These are phyloP conservation scores for Actinidia chinensis DNA, from an alignment of 179 eudicot genomes.

Conservation along the genomic window DNA sequence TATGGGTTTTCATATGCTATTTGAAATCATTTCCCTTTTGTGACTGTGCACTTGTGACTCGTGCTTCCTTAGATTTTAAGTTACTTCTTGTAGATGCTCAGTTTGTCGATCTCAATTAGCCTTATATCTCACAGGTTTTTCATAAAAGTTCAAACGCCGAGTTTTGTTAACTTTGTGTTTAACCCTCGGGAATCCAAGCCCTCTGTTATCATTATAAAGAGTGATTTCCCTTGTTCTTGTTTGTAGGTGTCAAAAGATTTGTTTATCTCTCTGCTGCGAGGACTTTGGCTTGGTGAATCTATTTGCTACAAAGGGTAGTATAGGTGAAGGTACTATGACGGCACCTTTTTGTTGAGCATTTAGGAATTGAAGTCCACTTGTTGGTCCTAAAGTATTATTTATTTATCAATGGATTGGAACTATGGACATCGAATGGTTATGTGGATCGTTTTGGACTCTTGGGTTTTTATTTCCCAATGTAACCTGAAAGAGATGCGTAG, in stretches of 20 bases:
- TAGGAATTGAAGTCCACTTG: not conserved
- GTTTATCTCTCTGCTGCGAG: conserved; percentile 85
- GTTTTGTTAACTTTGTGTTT: too few relatives aligned
- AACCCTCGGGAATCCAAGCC: too few relatives aligned
- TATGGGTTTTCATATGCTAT: too few relatives aligned
- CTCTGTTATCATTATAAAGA: not conserved
- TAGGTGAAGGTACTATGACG: conserved; percentile 64
- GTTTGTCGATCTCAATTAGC: not conserved
- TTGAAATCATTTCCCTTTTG: too few relatives aligned
- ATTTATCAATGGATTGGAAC: too few relatives aligned
- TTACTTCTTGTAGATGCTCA: not conserved
- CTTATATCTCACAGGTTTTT: not conserved
- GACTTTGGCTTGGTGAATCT: conserved; percentile 81
- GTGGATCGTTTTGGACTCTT: too few relatives aligned
- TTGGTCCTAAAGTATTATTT: too few relatives aligned
- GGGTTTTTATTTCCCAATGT: too few relatives aligned
- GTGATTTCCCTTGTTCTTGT: not conserved
- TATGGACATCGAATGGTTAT: too few relatives aligned
- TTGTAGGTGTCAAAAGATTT: conserved; percentile 75
- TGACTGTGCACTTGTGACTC: too few relatives aligned
- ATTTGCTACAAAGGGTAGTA: conserved; percentile 76
- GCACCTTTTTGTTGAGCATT: not conserved
- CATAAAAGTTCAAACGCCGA: not conserved
- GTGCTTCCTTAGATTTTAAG: too few relatives aligned
- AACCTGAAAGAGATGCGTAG: too few relatives aligned